Evolutionary conservation across 176 grass and related monocot genomes (phyloP), one percentile per base, ranked within the genome.

Genomic region (Saccharum spontaneum): DNA sequence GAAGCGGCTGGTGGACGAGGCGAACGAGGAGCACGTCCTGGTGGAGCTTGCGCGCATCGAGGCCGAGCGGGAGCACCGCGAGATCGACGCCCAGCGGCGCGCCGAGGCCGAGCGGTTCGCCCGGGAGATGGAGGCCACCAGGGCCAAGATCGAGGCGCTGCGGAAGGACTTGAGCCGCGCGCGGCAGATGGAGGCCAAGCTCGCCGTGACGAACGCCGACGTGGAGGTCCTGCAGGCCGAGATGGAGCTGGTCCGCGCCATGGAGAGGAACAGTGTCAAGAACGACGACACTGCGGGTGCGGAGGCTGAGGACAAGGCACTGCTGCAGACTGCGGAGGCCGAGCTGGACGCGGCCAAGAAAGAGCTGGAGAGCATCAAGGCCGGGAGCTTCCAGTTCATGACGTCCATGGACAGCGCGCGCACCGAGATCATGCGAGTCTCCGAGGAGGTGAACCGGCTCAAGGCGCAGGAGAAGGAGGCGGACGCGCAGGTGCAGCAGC

Each of bases 41-140:
- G 97, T 99, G 11, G 97, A 99, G 92, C 91, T 99, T 22, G 94
- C 94, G 16, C 88, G 97, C 63, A 99, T 99, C 31, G 97, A 99
- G 86, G 97, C 97, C 49, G 94, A 96, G 87, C 79, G 88, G 41
- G 97, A 99, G 88, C 78, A 55, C 46, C 85, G 90, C 26, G 94
- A 99, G 64, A 86, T 94, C 31, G 91, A 99, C 4, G 89, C 70
- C 2, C 73, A 83, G 83, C 88, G 90, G 13, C 75, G 40, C n/a
- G 84, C 49, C 23, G 91, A 94, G 67, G 79, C 91, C 3, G 82
- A 83, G 69, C 62, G 43, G 37, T 94, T 84, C 82, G 80, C 86
- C 16, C 26, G 10, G 81, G 84, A 92, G 11, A 86, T 92, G 45
- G 94, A 92, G 49, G 87, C 62, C n/a, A 39, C 81, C 14, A 91